A percentile compares a stretch with the other conserved stretches of the same genome.
phyloP scores from a whole-genome alignment of 176 grass and related monocot species.

The Tillandsia fasciculata region DNA sequence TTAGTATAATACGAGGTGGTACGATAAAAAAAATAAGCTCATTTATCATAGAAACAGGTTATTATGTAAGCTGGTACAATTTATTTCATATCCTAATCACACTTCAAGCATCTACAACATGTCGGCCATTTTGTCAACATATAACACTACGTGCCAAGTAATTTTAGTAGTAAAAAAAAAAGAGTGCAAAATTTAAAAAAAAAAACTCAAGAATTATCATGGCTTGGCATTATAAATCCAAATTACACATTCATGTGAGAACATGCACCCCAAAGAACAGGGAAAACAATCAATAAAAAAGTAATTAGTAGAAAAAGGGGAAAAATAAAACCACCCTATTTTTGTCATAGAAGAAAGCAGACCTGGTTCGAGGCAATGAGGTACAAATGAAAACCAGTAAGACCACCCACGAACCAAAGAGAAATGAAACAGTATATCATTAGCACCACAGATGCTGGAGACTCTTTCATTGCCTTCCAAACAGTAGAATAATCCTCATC shows the following conservation, averaged over 20 bases:
- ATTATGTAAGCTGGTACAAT: too few relatives aligned
- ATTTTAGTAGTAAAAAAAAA: background rate
- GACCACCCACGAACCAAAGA: slow-evolving; percentile 97
- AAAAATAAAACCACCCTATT: slow-evolving; percentile 1
- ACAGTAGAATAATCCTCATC: slow-evolving; percentile 70
- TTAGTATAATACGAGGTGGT: background rate
- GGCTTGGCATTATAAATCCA: too few relatives aligned
- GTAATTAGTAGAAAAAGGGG: slow-evolving; percentile 7
- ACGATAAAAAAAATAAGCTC: background rate
- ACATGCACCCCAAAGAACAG: background rate
- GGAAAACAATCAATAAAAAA: background rate
- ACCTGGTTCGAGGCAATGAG: slow-evolving; percentile 95
- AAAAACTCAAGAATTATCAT: background rate
- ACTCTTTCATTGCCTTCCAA: slow-evolving; percentile 93
- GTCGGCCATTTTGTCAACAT: too few relatives aligned
- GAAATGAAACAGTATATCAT: slow-evolving; percentile 89
- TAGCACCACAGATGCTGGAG: slow-evolving; percentile 68
- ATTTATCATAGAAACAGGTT: background rate
- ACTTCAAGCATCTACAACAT: too few relatives aligned
- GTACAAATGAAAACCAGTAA: slow-evolving; percentile 93
- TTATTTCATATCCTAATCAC: too few relatives aligned
- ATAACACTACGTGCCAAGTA: too few relatives aligned
- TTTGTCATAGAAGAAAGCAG: slow-evolving; percentile 13
- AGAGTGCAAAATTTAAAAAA: background rate
- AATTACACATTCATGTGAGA: too few relatives aligned